These are phyloP conservation scores for Zymoseptoria ardabiliae DNA, from an alignment of 2,329 filamentous ascomycete species.

Conservation along the genomic window DNA sequence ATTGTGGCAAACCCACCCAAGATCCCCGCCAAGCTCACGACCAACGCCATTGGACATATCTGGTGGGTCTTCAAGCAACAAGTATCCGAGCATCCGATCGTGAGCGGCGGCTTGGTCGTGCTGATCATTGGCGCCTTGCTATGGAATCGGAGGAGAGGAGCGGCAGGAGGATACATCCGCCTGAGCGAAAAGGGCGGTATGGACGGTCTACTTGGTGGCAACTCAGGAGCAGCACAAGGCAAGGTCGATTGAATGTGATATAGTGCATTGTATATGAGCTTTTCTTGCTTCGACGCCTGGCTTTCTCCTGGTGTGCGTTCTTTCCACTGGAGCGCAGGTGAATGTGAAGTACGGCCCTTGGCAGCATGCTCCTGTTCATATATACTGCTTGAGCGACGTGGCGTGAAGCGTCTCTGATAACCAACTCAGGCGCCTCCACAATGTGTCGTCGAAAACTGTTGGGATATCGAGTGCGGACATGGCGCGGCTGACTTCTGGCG, in stretches of 20 bases:
- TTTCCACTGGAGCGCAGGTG: background rate
- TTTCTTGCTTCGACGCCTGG: background rate
- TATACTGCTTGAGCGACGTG: too few species aligned
- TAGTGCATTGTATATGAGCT: background rate
- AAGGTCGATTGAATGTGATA: constrained; percentile 9
- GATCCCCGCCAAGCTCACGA: constrained; percentile 71
- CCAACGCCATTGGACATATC: constrained; percentile 61
- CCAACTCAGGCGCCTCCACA: too few species aligned
- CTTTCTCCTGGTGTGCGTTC: background rate
- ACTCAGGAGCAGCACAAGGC: constrained; percentile 30
- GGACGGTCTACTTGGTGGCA: constrained; percentile 56
- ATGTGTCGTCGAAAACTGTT: too few species aligned
- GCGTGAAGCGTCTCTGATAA: too few species aligned
- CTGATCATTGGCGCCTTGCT: constrained; percentile 36
- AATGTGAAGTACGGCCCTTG: too few species aligned
- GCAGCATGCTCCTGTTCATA: too few species aligned
- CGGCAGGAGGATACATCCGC: constrained; percentile 28
- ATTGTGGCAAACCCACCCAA: constrained; percentile 61
- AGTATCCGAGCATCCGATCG: constrained; percentile 38
- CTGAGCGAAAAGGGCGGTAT: constrained; percentile 53
- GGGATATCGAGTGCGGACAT: too few species aligned
- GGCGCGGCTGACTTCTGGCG: too few species aligned
- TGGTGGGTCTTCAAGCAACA: constrained; percentile 45
- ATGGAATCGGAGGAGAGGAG: constrained; percentile 22
- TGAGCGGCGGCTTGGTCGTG: constrained; percentile 48